Evolutionary conservation across 2,329 filamentous ascomycete species (phyloP).

Genomic region (Hymenoscyphus infarciens): DNA sequence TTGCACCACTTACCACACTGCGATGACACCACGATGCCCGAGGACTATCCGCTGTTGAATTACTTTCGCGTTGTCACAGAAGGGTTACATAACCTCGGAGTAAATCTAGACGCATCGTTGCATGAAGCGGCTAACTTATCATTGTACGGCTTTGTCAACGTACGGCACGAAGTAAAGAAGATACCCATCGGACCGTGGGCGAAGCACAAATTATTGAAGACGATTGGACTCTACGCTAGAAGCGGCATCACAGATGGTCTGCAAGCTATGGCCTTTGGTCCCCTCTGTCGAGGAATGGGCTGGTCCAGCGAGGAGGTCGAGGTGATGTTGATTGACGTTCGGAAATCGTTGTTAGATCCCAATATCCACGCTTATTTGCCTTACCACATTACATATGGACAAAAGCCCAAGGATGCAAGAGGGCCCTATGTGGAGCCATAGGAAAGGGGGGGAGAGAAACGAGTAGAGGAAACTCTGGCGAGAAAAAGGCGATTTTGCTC

Average conservation of each 20-base stretch:
- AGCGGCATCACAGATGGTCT: slow-evolving; percentile 14
- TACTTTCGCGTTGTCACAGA: slow-evolving; percentile 6
- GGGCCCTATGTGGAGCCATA: not conserved
- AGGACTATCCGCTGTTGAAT: slow-evolving; percentile 9
- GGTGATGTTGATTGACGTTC: slow-evolving; percentile 22
- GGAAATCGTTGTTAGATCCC: slow-evolving; percentile 18
- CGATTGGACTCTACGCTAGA: slow-evolving; percentile 36
- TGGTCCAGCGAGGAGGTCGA: slow-evolving; percentile 24
- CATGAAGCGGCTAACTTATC: slow-evolving; percentile 5
- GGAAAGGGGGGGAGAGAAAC: not conserved
- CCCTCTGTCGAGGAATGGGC: slow-evolving; percentile 21
- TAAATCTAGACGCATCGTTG: slow-evolving; percentile 10
- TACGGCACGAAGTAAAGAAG: slow-evolving; percentile 40
- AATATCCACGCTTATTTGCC: slow-evolving; percentile 22
- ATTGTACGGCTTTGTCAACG: slow-evolving; percentile 40
- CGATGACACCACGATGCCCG: slow-evolving; percentile 18
- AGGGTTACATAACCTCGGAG: slow-evolving; percentile 13
- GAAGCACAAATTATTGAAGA: slow-evolving; percentile 42
- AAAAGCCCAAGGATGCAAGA: slow-evolving; percentile 7
- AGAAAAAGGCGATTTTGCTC: not conserved
- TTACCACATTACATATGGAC: slow-evolving; percentile 11
- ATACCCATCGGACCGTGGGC: slow-evolving; percentile 49
- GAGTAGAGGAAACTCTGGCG: not conserved
- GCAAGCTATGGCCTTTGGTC: slow-evolving; percentile 16
- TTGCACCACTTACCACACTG: slow-evolving; percentile 44